These are phyloP conservation scores for Tylopilus subfusipes DNA, from an alignment of 768 basidiomycete genomes.

Conservation along the genomic window DNA sequence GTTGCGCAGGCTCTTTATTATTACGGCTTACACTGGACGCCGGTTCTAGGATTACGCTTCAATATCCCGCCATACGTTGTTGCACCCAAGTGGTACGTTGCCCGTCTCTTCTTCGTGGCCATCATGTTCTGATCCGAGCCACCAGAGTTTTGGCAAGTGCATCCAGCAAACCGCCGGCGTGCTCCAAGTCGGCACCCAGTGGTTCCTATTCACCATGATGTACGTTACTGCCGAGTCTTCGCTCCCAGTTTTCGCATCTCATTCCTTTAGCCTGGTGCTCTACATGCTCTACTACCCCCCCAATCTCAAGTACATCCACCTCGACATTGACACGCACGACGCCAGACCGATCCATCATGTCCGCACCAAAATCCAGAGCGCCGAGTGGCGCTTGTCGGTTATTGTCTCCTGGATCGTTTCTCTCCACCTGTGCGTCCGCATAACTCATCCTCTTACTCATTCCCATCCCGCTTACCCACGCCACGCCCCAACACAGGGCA, in stretches of 20 bases:
- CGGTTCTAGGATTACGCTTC: slow-evolving; percentile 66
- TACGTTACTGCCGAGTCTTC: slow-evolving; percentile 37
- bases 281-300: slow-evolving; percentile 91
- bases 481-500: slow-evolving; percentile 1
- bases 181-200: slow-evolving; percentile 77
- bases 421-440: slow-evolving; percentile 63
- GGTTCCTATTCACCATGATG: slow-evolving; percentile 83
- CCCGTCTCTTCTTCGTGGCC: neutral
- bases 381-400: slow-evolving; percentile 78
- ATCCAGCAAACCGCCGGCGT: slow-evolving; percentile 79
- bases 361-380: slow-evolving; percentile 50
- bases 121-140: neutral
- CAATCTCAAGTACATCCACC: slow-evolving; percentile 66
- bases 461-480: neutral
- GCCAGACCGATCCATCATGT: slow-evolving; percentile 38
- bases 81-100: slow-evolving; percentile 70
- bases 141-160: slow-evolving; percentile 66
- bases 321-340: slow-evolving; percentile 42
- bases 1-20: slow-evolving; percentile 10
- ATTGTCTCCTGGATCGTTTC: slow-evolving; percentile 66
- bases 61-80: slow-evolving; percentile 79
- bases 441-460: neutral
- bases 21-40: neutral
- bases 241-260: neutral
- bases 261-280: slow-evolving; percentile 63